Base-by-base conservation (phyloP, 352 stramenopile species). In the Pythium dissotocum region DNA sequence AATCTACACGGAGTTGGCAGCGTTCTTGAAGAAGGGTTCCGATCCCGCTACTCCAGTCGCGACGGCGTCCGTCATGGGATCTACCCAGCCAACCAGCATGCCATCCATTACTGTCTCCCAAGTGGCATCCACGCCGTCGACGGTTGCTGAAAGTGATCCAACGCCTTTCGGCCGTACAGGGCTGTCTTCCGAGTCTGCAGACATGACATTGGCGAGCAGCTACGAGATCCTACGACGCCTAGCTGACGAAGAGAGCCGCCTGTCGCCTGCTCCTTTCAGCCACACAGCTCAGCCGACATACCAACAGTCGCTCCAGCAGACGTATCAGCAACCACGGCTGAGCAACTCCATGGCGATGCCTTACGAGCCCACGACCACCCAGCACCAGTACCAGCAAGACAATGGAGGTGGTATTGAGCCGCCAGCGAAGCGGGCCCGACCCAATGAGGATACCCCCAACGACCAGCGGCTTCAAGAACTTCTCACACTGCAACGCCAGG, bases 1-100 rank as follows among this genome's bases (percentile, higher is more conserved):
- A 13, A 78, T 89, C 16, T 91, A 83, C 40, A 62, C 70, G 12
- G 79, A 87, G 8, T 75, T 89, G 2, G 77, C 85, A 61, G 80
- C 71, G 44, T 80, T 88, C 55, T 51, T 90, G 58, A 78, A 69
- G 26, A 35, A 65, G 24, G 51, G 4, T 2, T n/a, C 51, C 1
- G 54, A 67, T 26, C 1, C n/a, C 14, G 40, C 14, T 3, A 53
- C 18, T 2, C 16, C 46, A n/a, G 6, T 53, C 5, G 46, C 46
- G 21, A 14, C 38, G 38, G 13, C 38, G 38, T 14, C 18, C 9
- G 6, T 14, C 10, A 30, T 53, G 46, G 46, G 21, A 30, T 49
- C 40, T 6, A 4, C 24, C 40, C 40, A n/a, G 18, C 5, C 46
- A 30, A 28, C n/a, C 46, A 30, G n/a, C 14, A 14, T 24, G 21